Percentiles rank a stretch among this genome's conserved stretches.
phyloP scores from a whole-genome alignment of 805 yeast genomes.

The Starmerella sp. region DNA sequence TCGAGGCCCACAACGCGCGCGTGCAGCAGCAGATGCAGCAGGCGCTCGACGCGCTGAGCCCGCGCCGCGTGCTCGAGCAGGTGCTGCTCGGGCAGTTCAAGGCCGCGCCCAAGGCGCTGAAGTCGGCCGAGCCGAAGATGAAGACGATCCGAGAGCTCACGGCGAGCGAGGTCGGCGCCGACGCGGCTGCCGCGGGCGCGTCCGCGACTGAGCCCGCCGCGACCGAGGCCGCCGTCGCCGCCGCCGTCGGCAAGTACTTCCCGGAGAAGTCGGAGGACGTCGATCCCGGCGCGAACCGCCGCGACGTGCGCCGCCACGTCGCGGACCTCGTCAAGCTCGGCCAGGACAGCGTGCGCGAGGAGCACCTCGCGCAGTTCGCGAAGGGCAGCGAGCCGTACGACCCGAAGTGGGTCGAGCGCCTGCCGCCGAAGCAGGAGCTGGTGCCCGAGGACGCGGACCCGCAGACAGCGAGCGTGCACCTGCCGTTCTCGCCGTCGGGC shows the following conservation, averaged over 20 bases:
- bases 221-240: neutral
- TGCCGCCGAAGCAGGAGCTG: constrained; percentile 35
- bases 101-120: constrained; percentile 22
- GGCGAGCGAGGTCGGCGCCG: neutral
- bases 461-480: constrained; percentile 34
- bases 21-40: constrained; percentile 35
- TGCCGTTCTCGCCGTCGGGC: constrained; percentile 35
- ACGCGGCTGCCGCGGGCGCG: neutral
- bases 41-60: constrained; percentile 28
- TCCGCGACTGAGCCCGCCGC: neutral
- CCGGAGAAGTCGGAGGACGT: constrained; percentile 1
- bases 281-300: constrained; percentile 3
- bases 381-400: constrained; percentile 34
- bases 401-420: constrained; percentile 41
- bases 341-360: constrained; percentile 21
- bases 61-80: constrained; percentile 26
- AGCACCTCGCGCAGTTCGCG: constrained; percentile 16
- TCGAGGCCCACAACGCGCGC: constrained; percentile 37
- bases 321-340: constrained; percentile 24
- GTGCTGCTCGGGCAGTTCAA: constrained; percentile 24
- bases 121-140: constrained; percentile 28
- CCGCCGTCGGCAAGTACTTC: neutral
- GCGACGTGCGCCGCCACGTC: constrained; percentile 26
- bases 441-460: constrained; percentile 34
- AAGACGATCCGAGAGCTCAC: neutral